These are phyloP conservation scores for Rostrohypoxylon terebratum DNA, from an alignment of 495 filamentous ascomycete genomes.

Conservation along the genomic window DNA sequence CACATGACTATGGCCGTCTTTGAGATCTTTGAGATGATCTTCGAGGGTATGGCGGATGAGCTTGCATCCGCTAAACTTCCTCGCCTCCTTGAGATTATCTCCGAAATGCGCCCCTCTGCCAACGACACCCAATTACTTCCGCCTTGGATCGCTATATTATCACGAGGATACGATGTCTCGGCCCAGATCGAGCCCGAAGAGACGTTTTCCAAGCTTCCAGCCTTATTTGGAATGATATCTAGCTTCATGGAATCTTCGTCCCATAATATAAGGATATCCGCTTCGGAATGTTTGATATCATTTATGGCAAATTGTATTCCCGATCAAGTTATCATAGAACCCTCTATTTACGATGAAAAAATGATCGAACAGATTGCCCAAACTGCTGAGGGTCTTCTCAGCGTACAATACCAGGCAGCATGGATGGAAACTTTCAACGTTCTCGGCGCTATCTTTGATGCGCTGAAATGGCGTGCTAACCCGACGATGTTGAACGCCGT, in stretches of 20 bases:
- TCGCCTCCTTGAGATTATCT: constrained; percentile 83
- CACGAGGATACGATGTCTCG: constrained; percentile 92
- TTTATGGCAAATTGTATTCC: constrained; percentile 91
- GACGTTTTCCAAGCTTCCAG: constrained; percentile 88
- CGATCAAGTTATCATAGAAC: constrained; percentile 79
- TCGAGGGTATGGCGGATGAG: constrained; percentile 88
- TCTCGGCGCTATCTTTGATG: constrained; percentile 85
- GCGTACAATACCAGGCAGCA: constrained; percentile 89
- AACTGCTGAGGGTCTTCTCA: constrained; percentile 76
- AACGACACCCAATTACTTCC: constrained; percentile 93
- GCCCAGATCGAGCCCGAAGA: constrained; percentile 85
- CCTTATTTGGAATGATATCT: constrained; percentile 80
- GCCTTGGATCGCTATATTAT: constrained; percentile 95
- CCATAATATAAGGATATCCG: constrained; percentile 90
- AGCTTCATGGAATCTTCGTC: constrained; percentile 85
- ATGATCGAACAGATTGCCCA: constrained; percentile 79
- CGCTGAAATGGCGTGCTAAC: constrained; percentile 83
- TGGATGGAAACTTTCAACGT: constrained; percentile 97
- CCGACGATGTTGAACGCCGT: constrained; percentile 80
- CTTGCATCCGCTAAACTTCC: constrained; percentile 89
- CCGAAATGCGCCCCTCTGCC: constrained; percentile 86
- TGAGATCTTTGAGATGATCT: constrained; percentile 96
- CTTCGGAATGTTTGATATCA: constrained; percentile 93
- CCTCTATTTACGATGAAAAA: constrained; percentile 89
- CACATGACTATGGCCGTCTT: constrained; percentile 96